Evolutionary conservation across 2,329 filamentous ascomycete genomes (phyloP).

Genomic region (Aspergillus aculeatus): DNA sequence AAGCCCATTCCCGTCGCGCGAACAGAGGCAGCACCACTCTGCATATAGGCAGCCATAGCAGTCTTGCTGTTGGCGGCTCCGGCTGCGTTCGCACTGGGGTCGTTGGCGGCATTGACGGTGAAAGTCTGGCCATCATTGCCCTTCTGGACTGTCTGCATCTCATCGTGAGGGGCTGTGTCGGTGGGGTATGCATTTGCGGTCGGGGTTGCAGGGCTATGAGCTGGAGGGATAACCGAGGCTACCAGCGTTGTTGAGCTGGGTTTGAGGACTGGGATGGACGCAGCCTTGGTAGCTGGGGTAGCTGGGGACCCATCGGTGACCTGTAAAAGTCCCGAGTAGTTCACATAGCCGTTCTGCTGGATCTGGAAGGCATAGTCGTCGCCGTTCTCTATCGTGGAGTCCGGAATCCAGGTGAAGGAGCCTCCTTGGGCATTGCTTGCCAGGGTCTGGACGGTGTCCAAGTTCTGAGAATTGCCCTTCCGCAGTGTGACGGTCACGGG

Average conservation of each 20-base stretch:
- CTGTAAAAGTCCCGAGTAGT: conserved; percentile 57
- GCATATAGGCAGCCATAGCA: conserved; percentile 12
- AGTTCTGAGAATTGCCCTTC: conserved; percentile 51
- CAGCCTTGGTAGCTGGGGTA: not conserved
- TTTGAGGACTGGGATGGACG: not conserved
- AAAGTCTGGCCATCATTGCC: conserved; percentile 22
- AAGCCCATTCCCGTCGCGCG: conserved; percentile 13
- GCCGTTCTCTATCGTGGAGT: conserved; percentile 42
- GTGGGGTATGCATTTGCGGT: conserved; percentile 13
- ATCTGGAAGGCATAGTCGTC: conserved; percentile 61
- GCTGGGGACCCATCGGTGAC: conserved; percentile 37
- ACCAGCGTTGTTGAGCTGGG: not conserved
- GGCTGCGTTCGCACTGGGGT: conserved; percentile 1
- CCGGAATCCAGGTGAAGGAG: conserved; percentile 53
- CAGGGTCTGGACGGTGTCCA: conserved; percentile 51
- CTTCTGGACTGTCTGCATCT: conserved; percentile 11
- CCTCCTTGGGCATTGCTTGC: conserved; percentile 48
- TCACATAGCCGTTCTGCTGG: conserved; percentile 50
- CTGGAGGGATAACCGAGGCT: not conserved
- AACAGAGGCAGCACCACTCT: conserved; percentile 17
- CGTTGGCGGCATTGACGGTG: conserved; percentile 14
- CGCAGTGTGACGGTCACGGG: conserved; percentile 58
- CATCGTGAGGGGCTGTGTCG: conserved; percentile 13
- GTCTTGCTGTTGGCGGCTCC: conserved; percentile 14
- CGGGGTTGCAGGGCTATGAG: not conserved